A percentile compares a stretch with the other conserved stretches of the same genome.
Evolutionary conservation across 257 asterid genomes (phyloP).

Genomic region (Capsicum chinense): DNA sequence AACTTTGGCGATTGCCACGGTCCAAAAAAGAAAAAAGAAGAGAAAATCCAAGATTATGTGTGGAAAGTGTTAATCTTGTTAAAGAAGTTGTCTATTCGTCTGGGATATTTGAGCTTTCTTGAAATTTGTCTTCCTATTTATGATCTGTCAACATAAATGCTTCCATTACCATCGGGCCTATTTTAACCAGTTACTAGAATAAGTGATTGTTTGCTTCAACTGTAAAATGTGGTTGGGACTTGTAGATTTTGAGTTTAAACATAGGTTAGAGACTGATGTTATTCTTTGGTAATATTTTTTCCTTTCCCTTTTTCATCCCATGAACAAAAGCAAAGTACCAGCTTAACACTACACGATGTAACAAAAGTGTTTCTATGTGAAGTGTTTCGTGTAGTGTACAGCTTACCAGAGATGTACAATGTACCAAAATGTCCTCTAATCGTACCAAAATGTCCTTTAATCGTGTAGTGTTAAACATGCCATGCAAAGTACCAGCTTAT

Average conservation of each 20-base stretch:
- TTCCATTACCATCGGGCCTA: not conserved
- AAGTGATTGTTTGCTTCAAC: not conserved
- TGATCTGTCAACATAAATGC: not conserved
- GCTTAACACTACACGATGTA: not conserved
- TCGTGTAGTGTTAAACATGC: no score
- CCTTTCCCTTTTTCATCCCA: not conserved
- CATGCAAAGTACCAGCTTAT: no score
- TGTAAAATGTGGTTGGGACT: no score
- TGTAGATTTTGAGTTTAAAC: not conserved
- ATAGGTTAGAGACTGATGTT: not conserved
- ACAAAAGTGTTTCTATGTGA: no score
- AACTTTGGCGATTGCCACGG: not conserved
- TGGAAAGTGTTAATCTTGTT: not conserved
- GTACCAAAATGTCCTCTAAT: no score
- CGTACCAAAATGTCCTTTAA: no score
- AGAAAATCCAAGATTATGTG: not conserved
- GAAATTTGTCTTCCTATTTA: slow-evolving; percentile 17
- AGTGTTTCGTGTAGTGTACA: no score
- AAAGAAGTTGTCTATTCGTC: not conserved
- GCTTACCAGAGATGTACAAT: no score
- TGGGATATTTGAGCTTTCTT: not conserved
- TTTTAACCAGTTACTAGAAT: not conserved
- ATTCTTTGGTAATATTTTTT: not conserved
- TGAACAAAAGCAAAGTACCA: not conserved
- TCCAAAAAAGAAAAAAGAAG: not conserved